Conservation (phyloP, 2,329 filamentous ascomycete species). For the Colletotrichum sp. region DNA sequence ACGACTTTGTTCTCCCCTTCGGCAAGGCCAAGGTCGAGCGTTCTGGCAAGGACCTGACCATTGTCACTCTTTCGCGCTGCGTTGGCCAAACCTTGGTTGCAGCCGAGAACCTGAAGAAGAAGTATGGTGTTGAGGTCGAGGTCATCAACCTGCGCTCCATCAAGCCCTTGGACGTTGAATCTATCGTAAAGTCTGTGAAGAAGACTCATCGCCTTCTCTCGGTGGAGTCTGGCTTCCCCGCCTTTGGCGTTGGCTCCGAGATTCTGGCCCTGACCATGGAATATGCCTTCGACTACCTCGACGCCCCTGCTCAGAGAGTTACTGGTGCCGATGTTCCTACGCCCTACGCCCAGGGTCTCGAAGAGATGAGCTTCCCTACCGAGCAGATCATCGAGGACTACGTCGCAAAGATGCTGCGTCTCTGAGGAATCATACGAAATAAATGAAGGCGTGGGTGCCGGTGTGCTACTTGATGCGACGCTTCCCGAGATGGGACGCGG, state of each 20-base stretch:
- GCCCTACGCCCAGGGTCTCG: slow-evolving; percentile 89
- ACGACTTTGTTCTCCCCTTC: slow-evolving; percentile 96
- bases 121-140: slow-evolving; percentile 94
- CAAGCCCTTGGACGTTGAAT: slow-evolving; percentile 94
- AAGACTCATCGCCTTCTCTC: slow-evolving; percentile 93
- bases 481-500: background rate
- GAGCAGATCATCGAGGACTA: slow-evolving; percentile 87
- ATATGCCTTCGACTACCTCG: slow-evolving; percentile 97
- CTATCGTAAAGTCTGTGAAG: slow-evolving; percentile 97
- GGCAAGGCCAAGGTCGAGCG: slow-evolving; percentile 99
- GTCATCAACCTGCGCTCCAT: slow-evolving; percentile 98
- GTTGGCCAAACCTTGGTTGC: slow-evolving; percentile 90
- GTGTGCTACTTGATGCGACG: background rate
- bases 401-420: slow-evolving; percentile 84
- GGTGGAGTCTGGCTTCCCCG: slow-evolving; percentile 95
- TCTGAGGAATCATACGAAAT: slow-evolving; percentile 55
- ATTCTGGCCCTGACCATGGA: slow-evolving; percentile 95
- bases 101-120: slow-evolving; percentile 90
- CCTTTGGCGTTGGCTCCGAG: slow-evolving; percentile 91
- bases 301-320: slow-evolving; percentile 90
- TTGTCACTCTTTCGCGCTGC: slow-evolving; percentile 92
- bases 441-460: background rate
- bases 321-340: slow-evolving; percentile 98
- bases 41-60: slow-evolving; percentile 91
- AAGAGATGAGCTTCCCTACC: slow-evolving; percentile 94